Conservation (phyloP, 768 basidiomycete genomes). For the Lentinus tigrinus region DNA sequence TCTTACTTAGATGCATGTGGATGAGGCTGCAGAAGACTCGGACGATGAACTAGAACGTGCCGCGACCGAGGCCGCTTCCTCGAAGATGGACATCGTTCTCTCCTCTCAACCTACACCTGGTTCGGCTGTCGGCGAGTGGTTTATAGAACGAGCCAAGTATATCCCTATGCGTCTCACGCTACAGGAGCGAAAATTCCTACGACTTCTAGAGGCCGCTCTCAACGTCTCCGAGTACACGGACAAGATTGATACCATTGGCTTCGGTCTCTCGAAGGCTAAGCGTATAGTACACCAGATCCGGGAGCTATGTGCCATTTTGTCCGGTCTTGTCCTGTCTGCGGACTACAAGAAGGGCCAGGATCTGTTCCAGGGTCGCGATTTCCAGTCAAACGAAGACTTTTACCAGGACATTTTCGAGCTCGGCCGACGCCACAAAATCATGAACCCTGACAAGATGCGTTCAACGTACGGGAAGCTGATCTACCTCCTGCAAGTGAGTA, state of each 20-base stretch:
- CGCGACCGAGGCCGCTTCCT: constrained; percentile 20
- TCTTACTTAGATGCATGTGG: constrained; percentile 35
- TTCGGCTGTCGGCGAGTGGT: constrained; percentile 76
- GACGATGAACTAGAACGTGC: constrained; percentile 37
- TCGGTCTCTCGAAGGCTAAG: constrained; percentile 78
- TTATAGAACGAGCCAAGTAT: constrained; percentile 75
- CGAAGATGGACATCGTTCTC: constrained; percentile 41
- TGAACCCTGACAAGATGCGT: constrained; percentile 92
- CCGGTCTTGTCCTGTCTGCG: constrained; percentile 76
- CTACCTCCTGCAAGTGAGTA: constrained; percentile 72
- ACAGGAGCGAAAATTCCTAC: constrained; percentile 78
- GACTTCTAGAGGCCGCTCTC: constrained; percentile 81
- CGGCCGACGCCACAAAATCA: constrained; percentile 83
- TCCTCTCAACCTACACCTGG: constrained; percentile 62
- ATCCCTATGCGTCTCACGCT: constrained; percentile 79
- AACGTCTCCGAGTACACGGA: constrained; percentile 88
- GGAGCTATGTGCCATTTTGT: constrained; percentile 85
- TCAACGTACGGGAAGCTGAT: constrained; percentile 86
- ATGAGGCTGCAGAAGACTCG: constrained; percentile 32
- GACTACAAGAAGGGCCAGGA: constrained; percentile 91
- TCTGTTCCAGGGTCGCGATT: constrained; percentile 79
- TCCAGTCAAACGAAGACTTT: constrained; percentile 75
- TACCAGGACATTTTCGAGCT: constrained; percentile 81
- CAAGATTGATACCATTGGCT: constrained; percentile 82
- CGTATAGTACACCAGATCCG: constrained; percentile 85